Conservation (phyloP, 345 rosid species). For the Sisymbrium irio region DNA sequence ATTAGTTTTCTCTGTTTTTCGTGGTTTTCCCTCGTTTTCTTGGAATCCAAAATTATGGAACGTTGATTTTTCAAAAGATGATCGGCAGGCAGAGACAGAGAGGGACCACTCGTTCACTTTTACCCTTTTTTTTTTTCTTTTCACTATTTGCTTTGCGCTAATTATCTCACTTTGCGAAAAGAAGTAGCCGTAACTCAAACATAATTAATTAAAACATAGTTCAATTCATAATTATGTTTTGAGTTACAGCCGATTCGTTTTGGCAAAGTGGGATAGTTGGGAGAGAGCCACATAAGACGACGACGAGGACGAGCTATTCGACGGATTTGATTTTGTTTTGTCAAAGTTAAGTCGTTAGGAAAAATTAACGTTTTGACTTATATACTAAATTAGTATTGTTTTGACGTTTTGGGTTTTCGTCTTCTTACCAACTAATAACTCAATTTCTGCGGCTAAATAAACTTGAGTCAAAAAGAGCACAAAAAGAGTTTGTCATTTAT, state of each 20-base stretch:
- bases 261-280: slow-evolving; percentile 16
- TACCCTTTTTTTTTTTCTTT: background rate
- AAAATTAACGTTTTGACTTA: background rate
- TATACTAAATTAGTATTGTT: background rate
- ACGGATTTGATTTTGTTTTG: slow-evolving; percentile 7
- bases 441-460: slow-evolving; percentile 22
- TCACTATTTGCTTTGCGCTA: slow-evolving; percentile 24
- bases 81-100: slow-evolving; percentile 2
- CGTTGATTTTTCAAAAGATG: background rate
- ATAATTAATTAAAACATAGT: background rate
- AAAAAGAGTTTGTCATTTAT: background rate
- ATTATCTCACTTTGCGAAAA: slow-evolving; percentile 8
- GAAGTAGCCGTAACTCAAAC: background rate
- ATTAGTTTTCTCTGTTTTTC: background rate
- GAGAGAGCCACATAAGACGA: slow-evolving; percentile 20
- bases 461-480: slow-evolving; percentile 17
- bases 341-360: slow-evolving; percentile 7
- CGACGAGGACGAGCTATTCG: background rate
- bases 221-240: background rate
- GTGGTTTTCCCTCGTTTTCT: background rate
- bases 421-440: background rate
- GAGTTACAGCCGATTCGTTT: background rate
- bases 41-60: background rate
- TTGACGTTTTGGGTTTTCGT: slow-evolving; percentile 2
- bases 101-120: slow-evolving; percentile 28